Evolutionary conservation across 495 filamentous ascomycete genomes (phyloP).

Genomic region (Xylaria telfairii): DNA sequence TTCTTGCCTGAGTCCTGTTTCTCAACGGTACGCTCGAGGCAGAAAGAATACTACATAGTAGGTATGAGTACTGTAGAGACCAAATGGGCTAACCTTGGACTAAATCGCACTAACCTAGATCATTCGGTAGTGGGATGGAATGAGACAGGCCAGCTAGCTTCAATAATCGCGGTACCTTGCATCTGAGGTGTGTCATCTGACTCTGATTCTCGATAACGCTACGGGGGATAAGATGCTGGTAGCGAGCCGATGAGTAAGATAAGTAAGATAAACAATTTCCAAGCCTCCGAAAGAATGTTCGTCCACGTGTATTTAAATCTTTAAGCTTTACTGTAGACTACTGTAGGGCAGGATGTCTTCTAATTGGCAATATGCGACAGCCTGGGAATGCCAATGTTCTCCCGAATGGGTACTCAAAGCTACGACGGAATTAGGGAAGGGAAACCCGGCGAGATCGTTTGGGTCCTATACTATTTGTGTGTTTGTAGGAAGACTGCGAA

Average conservation of each 20-base stretch:
- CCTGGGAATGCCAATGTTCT: neutral
- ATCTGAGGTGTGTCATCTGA: conserved; percentile 20
- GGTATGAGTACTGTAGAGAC: neutral
- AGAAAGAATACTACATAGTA: neutral
- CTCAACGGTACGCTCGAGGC: neutral
- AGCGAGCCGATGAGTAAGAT: conserved; percentile 20
- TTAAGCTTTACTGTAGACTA: neutral
- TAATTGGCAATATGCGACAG: neutral
- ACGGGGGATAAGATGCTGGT: neutral
- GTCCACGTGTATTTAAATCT: neutral
- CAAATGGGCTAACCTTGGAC: neutral
- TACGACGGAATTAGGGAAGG: conserved; percentile 10
- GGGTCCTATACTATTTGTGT: neutral
- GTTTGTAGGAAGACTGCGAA: conserved; percentile 6
- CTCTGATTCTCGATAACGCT: neutral
- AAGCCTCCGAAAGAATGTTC: neutral
- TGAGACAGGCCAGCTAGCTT: neutral
- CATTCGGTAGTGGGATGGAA: conserved; percentile 1
- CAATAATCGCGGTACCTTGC: conserved; percentile 17
- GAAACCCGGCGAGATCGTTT: neutral
- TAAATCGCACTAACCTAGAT: neutral
- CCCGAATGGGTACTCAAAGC: neutral
- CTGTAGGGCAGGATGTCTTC: neutral
- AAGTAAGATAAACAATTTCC: conserved; percentile 5
- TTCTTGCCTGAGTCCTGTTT: neutral